These are phyloP conservation scores for Crithidia expoeki DNA, from an alignment of 208 protist genomes.

Conservation along the genomic window DNA sequence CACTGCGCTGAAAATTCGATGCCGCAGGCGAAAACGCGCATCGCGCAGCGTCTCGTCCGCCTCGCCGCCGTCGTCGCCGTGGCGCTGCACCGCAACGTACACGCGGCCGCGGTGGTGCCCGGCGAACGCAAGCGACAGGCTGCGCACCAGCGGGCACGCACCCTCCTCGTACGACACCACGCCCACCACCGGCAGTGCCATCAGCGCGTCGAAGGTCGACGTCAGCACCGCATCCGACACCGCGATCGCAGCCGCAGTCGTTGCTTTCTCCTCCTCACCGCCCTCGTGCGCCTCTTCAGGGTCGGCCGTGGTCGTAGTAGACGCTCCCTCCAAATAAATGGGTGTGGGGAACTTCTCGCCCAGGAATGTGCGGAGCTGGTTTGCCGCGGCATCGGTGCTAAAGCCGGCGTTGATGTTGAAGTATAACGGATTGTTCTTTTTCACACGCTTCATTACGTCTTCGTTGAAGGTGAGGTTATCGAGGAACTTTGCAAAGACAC, in stretches of 20 bases:
- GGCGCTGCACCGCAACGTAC: conserved; percentile 11
- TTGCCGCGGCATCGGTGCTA: neutral
- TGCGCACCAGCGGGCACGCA: conserved; percentile 55
- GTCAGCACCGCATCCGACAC: conserved; percentile 3
- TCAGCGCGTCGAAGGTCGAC: conserved; percentile 35
- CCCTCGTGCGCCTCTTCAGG: neutral
- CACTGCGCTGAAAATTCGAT: conserved; percentile 28
- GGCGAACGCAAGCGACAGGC: conserved; percentile 47
- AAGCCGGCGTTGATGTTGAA: conserved; percentile 54
- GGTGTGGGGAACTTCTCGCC: conserved; percentile 23
- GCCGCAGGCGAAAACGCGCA: conserved; percentile 20
- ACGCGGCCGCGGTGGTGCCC: conserved; percentile 40
- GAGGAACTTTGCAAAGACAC: conserved; percentile 36
- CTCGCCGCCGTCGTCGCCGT: conserved; percentile 20
- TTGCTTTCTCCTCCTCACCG: conserved; percentile 16
- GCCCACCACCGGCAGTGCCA: conserved; percentile 54
- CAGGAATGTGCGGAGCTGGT: conserved; percentile 36
- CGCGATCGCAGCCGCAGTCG: neutral
- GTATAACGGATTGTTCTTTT: conserved; percentile 29
- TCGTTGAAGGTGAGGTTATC: conserved; percentile 31
- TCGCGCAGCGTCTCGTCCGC: conserved; percentile 19
- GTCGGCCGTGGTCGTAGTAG: conserved; percentile 8
- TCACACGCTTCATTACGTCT: conserved; percentile 12
- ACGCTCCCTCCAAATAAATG: too few relatives aligned
- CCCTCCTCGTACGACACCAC: conserved; percentile 46